These are phyloP conservation scores for Clitopilus passeckerianus DNA, from an alignment of 768 basidiomycete genomes.

Conservation along the genomic window DNA sequence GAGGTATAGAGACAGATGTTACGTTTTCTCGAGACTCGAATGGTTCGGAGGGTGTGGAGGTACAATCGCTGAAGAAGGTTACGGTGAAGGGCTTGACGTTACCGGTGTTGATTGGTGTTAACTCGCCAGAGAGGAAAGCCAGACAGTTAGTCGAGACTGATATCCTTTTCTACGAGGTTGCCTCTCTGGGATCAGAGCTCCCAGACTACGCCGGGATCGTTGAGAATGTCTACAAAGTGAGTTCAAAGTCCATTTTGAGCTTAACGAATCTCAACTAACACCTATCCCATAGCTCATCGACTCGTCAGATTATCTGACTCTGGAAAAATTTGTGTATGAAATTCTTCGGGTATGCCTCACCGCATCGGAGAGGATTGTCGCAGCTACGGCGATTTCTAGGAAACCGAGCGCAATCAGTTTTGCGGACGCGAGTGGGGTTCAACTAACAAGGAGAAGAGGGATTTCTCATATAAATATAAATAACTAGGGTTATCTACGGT, in stretches of 20 bases:
- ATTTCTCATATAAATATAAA: no score
- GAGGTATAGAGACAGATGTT: slow-evolving; percentile 35
- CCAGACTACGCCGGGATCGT: slow-evolving; percentile 35
- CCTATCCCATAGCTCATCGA: slow-evolving; percentile 37
- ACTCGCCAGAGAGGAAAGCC: slow-evolving; percentile 60
- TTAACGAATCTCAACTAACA: neutral
- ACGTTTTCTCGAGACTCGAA: slow-evolving; percentile 8
- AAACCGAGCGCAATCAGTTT: slow-evolving; percentile 73
- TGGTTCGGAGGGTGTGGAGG: neutral
- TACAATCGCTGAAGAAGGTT: slow-evolving; percentile 18
- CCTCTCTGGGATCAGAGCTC: slow-evolving; percentile 11
- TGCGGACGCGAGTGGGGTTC: slow-evolving; percentile 58
- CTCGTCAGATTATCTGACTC: slow-evolving; percentile 47
- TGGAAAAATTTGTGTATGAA: slow-evolving; percentile 53
- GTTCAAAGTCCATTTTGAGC: neutral
- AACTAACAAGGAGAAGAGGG: slow-evolving; percentile 41
- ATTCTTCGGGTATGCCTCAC: slow-evolving; percentile 36
- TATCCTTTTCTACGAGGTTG: slow-evolving; percentile 36
- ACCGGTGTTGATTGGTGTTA: slow-evolving; percentile 63
- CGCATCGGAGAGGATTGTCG: slow-evolving; percentile 23
- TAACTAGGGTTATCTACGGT: no score
- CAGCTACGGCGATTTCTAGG: slow-evolving; percentile 49
- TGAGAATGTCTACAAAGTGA: slow-evolving; percentile 26
- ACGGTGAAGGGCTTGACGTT: slow-evolving; percentile 41
- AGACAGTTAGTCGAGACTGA: slow-evolving; percentile 61